Evolutionary conservation across 169 alveolate species (phyloP), one percentile per base, ranked within the genome.

Genomic region (Eimeria tenella): DNA sequence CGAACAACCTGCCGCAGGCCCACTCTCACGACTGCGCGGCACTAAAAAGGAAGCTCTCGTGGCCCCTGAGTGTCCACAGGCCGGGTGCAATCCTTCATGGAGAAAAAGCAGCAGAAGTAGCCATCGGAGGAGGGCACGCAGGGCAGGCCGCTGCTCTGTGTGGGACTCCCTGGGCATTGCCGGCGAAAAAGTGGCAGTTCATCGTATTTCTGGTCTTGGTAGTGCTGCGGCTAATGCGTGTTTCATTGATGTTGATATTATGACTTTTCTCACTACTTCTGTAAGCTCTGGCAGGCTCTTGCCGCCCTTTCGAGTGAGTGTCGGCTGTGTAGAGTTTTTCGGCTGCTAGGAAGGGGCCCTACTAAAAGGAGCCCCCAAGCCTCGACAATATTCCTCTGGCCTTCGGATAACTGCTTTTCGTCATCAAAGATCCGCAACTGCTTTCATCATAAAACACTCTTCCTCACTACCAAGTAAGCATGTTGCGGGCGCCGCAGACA

Each of bases 41-140:
- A 17, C 52, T 6, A 86, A 65, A 82, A 50, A 50, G n/a, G 81
- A 49, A 50, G 25, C 63, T 21, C 63, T 17, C 19, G 70, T 3
- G 42, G 81, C 55, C 93, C 71, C 42, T 23, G 23, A 5, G 56
- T 21, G 52, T 25, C 81, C 81, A 55, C 65, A 5, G 25, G 55
- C n/a, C 25, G 68, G 73, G 56, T 56, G 31, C 10, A 9, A 82
- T 19, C 8, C 70, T 11, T 3, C 31, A 15, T n/a, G 62, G 50
- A 86, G 83, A 52, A 50, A 50, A 21, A 65, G 19, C 58, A 83
- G 62, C 91, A 86, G 83, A 63, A 86, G 93, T 13, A 65, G 68
- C 60, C 21, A 52, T 13, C 4, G 58, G 31, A 65, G 6, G 55
- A 11, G 21, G 56, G 70, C 55, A 50, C 84, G 9, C 52, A 25